Evolutionary conservation across 2,329 filamentous ascomycete genomes (phyloP), one percentile per base, ranked within the genome.

Genomic region (Coniochaeta sp.): DNA sequence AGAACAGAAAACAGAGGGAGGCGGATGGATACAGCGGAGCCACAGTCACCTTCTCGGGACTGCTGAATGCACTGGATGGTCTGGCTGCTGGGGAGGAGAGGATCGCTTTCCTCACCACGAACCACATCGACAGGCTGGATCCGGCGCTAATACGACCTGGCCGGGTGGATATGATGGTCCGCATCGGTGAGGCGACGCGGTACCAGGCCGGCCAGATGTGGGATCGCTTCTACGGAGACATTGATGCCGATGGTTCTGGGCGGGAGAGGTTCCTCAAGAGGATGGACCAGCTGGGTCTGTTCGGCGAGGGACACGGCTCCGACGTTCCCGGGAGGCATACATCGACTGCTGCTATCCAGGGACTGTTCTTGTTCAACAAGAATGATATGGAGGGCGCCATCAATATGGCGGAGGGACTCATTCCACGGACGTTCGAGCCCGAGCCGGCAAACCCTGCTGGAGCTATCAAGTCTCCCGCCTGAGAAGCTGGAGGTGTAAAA

Each of bases 311-410:
- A n/a, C 20, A 26, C n/a, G 77, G 77, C 18, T 69, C 70, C 3
- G 71, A 72, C 52, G 65, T 71, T 3, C 75, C 71, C 4, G 68
- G 71, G 35, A 73, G 74, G 46, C 73, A 72, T 53, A 88, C 90
- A 14, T 97, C 91, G 65, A 91, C 92, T 4, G 94, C 94, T 26
- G 90, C 91, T 20, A 83, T 99, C 27, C 94, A 99, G 69, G 94
- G 94, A 0, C 70, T 99, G 42, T 99, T 99, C 68, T 68, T 97
- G 66, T 95, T 95, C 67, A 95, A 97, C 71, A 99, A 99, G 72
- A 87, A 86, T 57, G 81, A 95, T 60, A 87, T 91, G 75, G 78
- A 91, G 58, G 91, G 92, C 2, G 92, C 92, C 13, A 91, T 97
- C 57, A 72, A 74, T 14, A 91, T 88, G 85, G 86, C 85, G 1